phyloP scores from a whole-genome alignment of 169 alveolate genomes.

The Plasmodium malariae region DNA sequence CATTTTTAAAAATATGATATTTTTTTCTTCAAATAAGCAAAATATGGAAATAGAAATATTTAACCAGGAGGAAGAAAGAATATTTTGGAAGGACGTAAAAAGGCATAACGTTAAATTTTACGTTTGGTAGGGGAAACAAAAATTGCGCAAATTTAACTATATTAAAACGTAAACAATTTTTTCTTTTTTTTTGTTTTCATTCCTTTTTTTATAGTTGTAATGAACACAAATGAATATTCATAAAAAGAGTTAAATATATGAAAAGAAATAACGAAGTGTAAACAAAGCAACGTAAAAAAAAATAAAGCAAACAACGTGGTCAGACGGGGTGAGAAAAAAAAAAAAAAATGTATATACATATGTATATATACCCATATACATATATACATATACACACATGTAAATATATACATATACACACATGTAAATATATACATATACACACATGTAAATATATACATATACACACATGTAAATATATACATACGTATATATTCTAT shows the following conservation, averaged over 20 bases:
- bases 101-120: slow-evolving; percentile 13
- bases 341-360: not conserved
- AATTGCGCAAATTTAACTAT: not conserved
- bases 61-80: slow-evolving; percentile 32
- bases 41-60: slow-evolving; percentile 59
- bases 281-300: not conserved
- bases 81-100: slow-evolving; percentile 46
- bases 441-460: too few species aligned
- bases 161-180: not conserved
- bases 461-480: too few species aligned
- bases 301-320: not conserved
- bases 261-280: not conserved
- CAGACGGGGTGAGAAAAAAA: not conserved
- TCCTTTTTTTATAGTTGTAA: slow-evolving; percentile 41
- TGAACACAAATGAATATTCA: slow-evolving; percentile 9
- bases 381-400: not conserved
- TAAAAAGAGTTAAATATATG: slow-evolving; percentile 1
- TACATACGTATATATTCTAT: too few species aligned
- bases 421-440: too few species aligned
- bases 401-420: not conserved
- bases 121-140: slow-evolving; percentile 31
- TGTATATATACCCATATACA: slow-evolving; percentile 5
- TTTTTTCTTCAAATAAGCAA: not conserved
- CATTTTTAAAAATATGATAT: slow-evolving; percentile 33
- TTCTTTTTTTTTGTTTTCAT: not conserved